Evolutionary conservation across 2,329 filamentous ascomycete genomes (phyloP).

Genomic region (Dothiorella sarmentorum): DNA sequence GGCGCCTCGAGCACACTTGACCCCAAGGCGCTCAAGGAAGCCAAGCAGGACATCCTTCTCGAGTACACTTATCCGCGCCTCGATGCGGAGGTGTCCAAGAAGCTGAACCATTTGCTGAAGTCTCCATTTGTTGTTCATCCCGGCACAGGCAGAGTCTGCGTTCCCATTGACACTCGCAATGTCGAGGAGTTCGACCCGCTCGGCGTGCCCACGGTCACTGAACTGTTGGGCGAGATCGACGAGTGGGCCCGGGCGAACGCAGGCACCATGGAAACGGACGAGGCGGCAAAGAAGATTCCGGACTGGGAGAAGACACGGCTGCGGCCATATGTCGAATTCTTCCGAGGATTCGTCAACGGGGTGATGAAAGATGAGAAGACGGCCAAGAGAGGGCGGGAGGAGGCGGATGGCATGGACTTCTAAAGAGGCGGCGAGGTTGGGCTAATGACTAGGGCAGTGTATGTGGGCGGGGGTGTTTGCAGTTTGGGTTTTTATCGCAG

Average conservation of each 20-base stretch:
- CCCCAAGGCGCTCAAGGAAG: slow-evolving; percentile 69
- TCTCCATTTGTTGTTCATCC: slow-evolving; percentile 96
- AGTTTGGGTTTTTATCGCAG: slow-evolving; percentile 10
- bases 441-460: slow-evolving; percentile 2
- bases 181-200: slow-evolving; percentile 85
- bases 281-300: slow-evolving; percentile 51
- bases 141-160: slow-evolving; percentile 88
- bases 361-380: slow-evolving; percentile 70
- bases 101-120: slow-evolving; percentile 96
- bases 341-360: slow-evolving; percentile 73
- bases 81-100: slow-evolving; percentile 96
- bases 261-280: slow-evolving; percentile 35
- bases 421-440: slow-evolving; percentile 35
- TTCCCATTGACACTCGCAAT: slow-evolving; percentile 76
- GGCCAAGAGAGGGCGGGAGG: slow-evolving; percentile 55
- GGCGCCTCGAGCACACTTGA: slow-evolving; percentile 72
- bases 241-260: slow-evolving; percentile 59
- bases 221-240: slow-evolving; percentile 81
- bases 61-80: slow-evolving; percentile 98
- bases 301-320: slow-evolving; percentile 98
- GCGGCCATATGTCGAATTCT: slow-evolving; percentile 88
- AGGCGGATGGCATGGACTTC: slow-evolving; percentile 63
- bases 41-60: slow-evolving; percentile 92
- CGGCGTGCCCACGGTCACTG: slow-evolving; percentile 81
- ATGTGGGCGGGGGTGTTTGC: neutral